A percentile compares a stretch with the other conserved stretches of the same genome.
Conservation (phyloP, 2,329 filamentous ascomycete species). For the Aspergillus fumigatus region DNA sequence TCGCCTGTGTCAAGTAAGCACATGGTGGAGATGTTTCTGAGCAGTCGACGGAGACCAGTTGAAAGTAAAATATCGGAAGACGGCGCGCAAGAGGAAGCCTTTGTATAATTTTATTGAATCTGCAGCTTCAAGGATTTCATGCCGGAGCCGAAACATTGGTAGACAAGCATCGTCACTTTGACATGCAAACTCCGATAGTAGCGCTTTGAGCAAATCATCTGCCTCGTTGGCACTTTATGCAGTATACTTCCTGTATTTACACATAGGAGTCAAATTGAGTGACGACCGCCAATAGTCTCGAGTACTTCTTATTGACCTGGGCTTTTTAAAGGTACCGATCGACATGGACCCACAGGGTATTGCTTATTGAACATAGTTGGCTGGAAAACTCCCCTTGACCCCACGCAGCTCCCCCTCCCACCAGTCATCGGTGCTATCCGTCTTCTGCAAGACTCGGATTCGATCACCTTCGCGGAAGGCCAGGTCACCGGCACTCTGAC, state of each 20-base stretch:
- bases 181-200: background rate
- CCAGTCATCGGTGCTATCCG: constrained; percentile 77
- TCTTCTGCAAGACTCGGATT: constrained; percentile 74
- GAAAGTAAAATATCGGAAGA: constrained; percentile 13
- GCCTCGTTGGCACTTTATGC: background rate
- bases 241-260: background rate
- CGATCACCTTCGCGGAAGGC: constrained; percentile 71
- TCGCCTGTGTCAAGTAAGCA: constrained; percentile 30
- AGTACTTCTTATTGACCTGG: background rate
- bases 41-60: constrained; percentile 27
- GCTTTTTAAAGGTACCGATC: background rate
- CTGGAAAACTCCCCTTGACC: constrained; percentile 67
- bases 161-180: background rate
- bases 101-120: constrained; percentile 18
- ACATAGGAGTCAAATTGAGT: background rate
- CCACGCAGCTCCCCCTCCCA: constrained; percentile 76
- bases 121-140: background rate
- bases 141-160: background rate
- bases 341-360: background rate
- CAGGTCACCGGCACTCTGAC: constrained; percentile 65
- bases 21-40: constrained; percentile 37
- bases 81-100: constrained; percentile 17
- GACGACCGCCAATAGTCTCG: background rate
- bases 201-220: background rate
- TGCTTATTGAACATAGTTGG: constrained; percentile 66